Base-by-base conservation (phyloP, 73 alveolate species). In the Loxodes magnus region DNA sequence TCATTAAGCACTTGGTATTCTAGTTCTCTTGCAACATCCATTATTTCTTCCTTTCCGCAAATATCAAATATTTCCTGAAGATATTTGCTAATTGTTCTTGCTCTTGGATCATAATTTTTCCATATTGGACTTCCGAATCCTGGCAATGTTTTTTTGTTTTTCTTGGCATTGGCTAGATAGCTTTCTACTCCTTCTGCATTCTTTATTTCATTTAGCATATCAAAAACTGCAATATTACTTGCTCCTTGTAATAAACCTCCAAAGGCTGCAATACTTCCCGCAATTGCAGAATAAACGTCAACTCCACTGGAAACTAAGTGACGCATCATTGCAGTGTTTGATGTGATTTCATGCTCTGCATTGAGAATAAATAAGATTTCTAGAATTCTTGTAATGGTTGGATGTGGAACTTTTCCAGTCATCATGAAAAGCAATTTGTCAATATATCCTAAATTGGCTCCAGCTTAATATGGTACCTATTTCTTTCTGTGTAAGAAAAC, bases 231-330 rank as follows among this genome's bases (percentile, higher is more conserved):
- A 58, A 80, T 93, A 56, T 85, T 85, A 4, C 94, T 93, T 27
- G 94, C 96, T 33, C 96, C 96, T 55, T 85, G 96, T 39, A 76
- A 52, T 17, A 91, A 80, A n/a, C 96, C 96, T 46, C 81, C 80
- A 14, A 85, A 78, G 29, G 96, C 94, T 36, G 94, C 88, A 26
- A 84, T 82, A n/a, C 90, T 88, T 4, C 94, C 87, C 19, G 96
- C 90, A 12, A 85, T 60, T 21, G 84, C 39, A 9, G 94, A 75
- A 52, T 81, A 85, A 42, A 38, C 67, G 59, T 85, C 96, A 3
- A 76, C 82, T n/a, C 62, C 69, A 26, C 80, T 46, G 16, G 92
- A 81, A 5, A 88, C 43, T 50, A 85, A 51, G 50, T 85, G 96
- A 56, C 96, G 71, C 36, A 82, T 73, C n/a, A 89, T 89, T 42